A percentile compares a stretch with the other conserved stretches of the same genome.
These are phyloP conservation scores for Candida odintsovae DNA, from an alignment of 805 yeast species.

Conservation along the genomic window DNA sequence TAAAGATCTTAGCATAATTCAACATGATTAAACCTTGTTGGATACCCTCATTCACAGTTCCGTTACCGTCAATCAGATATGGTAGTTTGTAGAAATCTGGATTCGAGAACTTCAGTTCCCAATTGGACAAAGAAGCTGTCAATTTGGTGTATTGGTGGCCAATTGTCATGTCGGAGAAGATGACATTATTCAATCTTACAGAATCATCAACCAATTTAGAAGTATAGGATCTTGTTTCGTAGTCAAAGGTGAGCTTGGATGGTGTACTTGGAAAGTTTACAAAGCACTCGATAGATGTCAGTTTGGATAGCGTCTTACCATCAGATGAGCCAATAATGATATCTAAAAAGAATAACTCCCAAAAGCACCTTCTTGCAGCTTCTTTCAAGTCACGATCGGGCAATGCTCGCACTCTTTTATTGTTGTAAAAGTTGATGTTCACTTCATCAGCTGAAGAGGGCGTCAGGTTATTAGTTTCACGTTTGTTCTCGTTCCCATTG, in stretches of 20 bases:
- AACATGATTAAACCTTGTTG: conserved; percentile 44
- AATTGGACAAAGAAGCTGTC: conserved; percentile 42
- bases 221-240: conserved; percentile 39
- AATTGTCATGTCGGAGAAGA: conserved; percentile 34
- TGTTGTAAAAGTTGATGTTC: conserved; percentile 21
- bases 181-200: conserved; percentile 40
- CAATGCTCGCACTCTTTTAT: conserved; percentile 17
- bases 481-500: conserved; percentile 15
- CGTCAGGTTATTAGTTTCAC: conserved; percentile 1
- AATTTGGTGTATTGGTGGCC: conserved; percentile 32
- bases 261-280: conserved; percentile 36
- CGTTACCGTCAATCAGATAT: conserved; percentile 35
- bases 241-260: conserved; percentile 35
- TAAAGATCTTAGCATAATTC: conserved; percentile 48
- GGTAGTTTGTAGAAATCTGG: conserved; percentile 39
- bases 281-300: conserved; percentile 31
- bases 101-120: conserved; percentile 42
- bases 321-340: conserved; percentile 50
- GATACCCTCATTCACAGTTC: conserved; percentile 46
- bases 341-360: conserved; percentile 50
- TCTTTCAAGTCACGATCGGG: conserved; percentile 16
- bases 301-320: conserved; percentile 36
- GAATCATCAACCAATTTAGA: conserved; percentile 46
- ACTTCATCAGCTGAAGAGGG: conserved; percentile 16
- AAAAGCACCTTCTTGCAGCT: conserved; percentile 39